phyloP scores from a whole-genome alignment of 257 asterid species.

The Gentiana straminea region DNA sequence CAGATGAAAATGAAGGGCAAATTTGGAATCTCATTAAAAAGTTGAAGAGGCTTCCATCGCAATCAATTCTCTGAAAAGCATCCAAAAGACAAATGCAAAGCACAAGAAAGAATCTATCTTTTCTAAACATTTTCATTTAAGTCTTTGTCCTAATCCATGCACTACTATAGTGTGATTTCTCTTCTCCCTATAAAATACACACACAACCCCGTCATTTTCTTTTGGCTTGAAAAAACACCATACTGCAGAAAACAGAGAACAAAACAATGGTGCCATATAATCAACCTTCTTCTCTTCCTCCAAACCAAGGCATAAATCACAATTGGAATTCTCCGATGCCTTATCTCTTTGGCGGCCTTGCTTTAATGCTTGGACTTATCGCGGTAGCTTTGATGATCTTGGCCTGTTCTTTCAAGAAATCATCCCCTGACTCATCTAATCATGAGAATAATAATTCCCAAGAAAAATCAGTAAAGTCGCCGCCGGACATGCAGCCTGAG shows the following conservation, averaged over 20 bases:
- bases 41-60: conserved; percentile 16
- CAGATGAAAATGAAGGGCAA: not conserved
- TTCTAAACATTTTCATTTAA: not conserved
- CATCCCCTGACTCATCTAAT: conserved; percentile 3
- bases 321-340: conserved; percentile 13
- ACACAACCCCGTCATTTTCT: not conserved
- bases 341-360: conserved; percentile 21
- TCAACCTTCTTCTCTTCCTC: conserved; percentile 3
- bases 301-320: conserved; percentile 3
- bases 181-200: not conserved
- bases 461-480: conserved; percentile 10
- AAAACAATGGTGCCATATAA: conserved; percentile 3
- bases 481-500: conserved; percentile 12
- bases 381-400: conserved; percentile 30
- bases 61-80: conserved; percentile 16
- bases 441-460: not conserved
- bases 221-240: not conserved
- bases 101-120: conserved; percentile 28
- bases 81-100: conserved; percentile 15
- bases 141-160: not conserved
- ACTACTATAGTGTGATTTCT: not conserved
- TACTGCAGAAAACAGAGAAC: not conserved
- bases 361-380: conserved; percentile 28
- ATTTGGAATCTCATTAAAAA: not conserved
- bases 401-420: conserved; percentile 30